A percentile compares a stretch with the other conserved stretches of the same genome.
Evolutionary conservation across 2,329 filamentous ascomycete species (phyloP).

Genomic region (Aureobasidium pullulans): DNA sequence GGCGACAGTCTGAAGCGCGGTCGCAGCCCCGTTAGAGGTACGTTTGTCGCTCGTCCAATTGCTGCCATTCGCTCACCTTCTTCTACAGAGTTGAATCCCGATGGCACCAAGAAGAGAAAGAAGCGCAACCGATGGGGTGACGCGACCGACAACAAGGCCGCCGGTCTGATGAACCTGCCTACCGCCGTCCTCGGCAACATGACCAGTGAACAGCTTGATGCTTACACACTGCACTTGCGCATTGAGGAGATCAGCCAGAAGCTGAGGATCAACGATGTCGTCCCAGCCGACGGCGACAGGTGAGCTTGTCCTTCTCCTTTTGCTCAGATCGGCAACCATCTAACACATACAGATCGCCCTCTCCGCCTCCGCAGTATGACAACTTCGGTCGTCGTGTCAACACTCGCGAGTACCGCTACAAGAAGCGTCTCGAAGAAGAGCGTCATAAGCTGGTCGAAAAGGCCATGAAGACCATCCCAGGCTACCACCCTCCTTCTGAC

Average conservation of each 20-base stretch:
- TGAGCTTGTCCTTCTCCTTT: constrained; percentile 43
- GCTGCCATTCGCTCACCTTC: constrained; percentile 17
- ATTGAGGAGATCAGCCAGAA: constrained; percentile 99
- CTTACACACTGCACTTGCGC: constrained; percentile 89
- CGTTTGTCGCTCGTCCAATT: constrained; percentile 25
- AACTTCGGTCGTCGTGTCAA: constrained; percentile 99
- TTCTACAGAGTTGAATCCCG: constrained; percentile 37
- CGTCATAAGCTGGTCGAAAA: constrained; percentile 98
- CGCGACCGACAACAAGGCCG: constrained; percentile 95
- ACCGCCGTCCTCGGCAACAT: constrained; percentile 96
- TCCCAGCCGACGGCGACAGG: constrained; percentile 93
- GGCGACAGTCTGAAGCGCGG: constrained; percentile 70
- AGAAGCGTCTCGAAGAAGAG: constrained; percentile 96
- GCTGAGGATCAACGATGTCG: constrained; percentile 96
- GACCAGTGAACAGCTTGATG: constrained; percentile 96
- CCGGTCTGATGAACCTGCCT: constrained; percentile 92
- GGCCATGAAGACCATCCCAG: constrained; percentile 98
- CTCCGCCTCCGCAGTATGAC: constrained; percentile 93
- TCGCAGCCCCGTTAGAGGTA: constrained; percentile 79
- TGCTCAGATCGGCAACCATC: background rate
- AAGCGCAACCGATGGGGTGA: constrained; percentile 99
- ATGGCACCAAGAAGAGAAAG: constrained; percentile 84
- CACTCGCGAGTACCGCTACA: constrained; percentile 95
- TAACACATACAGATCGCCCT: constrained; percentile 65
- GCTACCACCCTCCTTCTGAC: constrained; percentile 97